Evolutionary conservation across 2,329 filamentous ascomycete species (phyloP), one percentile per base, ranked within the genome.

Genomic region (Macroventuria anomochaeta): DNA sequence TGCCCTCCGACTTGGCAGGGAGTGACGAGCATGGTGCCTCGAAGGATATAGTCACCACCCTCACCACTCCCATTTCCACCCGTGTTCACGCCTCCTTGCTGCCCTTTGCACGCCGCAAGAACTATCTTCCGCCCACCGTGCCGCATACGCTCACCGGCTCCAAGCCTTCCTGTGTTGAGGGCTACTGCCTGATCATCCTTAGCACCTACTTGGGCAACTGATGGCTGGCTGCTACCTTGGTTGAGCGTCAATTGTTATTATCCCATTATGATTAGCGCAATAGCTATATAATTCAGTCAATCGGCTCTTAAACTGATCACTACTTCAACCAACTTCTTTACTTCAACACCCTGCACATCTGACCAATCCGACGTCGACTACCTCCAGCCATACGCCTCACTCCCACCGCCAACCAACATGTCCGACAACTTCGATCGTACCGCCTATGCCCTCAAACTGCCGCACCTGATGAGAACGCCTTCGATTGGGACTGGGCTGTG

Each of bases 381-480:
- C 7, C 2, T 25, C 12, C 49, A 26, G 50, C 54, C 54, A 55
- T 53, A 53, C 46, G 25, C 23, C 32, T 17, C 8, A 21, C 15
- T 15, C 15, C 8, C 26, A 25, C 33, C 34, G 17, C 32, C 42
- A 28, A 21, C 32, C 32, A 29, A 10, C n/a, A 62, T 62, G 62
- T 62, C 59, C 33, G 53, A 62, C 49, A 49, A 59, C 55, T 37
- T 62, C 43, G 13, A 17, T 31, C 23, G n/a, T n/a, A n/a, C n/a
- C n/a, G n/a, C n/a, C n/a, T n/a, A n/a, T n/a, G n/a, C n/a, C n/a
- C n/a, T n/a, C 55, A 58, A 32, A 8, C 37, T 10, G 50, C 38
- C n/a, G 29, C 38, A 5, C 20, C 34, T 5, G 47, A 40, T 28
- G 34, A 48, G 7, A 26, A 40, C 12, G 21, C 41, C 10, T 34